These are phyloP conservation scores for Debaryomyces fabryi DNA, from an alignment of 1,139 yeast species.

Conservation along the genomic window DNA sequence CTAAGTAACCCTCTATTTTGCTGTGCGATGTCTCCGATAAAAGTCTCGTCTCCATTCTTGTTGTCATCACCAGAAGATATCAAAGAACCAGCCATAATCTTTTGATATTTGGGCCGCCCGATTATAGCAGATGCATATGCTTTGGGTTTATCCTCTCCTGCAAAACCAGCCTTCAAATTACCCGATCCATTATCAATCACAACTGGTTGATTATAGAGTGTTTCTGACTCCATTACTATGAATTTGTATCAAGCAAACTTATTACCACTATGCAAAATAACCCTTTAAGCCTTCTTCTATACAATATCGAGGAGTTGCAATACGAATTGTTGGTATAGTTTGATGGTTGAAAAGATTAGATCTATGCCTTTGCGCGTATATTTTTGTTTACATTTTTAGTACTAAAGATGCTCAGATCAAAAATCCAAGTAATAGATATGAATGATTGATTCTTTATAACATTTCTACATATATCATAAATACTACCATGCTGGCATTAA, in stretches of 20 bases:
- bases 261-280: not conserved
- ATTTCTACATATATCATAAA: not conserved
- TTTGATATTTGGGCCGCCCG: constrained; percentile 82
- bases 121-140: constrained; percentile 54
- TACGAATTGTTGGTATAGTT: not conserved
- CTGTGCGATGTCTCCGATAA: constrained; percentile 77
- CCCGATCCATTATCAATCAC: constrained; percentile 96
- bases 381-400: constrained; percentile 6
- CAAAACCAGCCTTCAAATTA: constrained; percentile 84
- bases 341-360: not conserved
- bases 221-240: constrained; percentile 13
- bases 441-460: not conserved
- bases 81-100: constrained; percentile 82
- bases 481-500: constrained; percentile 30
- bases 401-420: not conserved
- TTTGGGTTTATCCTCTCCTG: constrained; percentile 86
- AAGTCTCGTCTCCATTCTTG: constrained; percentile 38
- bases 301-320: not conserved
- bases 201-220: constrained; percentile 75
- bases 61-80: constrained; percentile 31
- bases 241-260: not conserved
- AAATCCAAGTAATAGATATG: not conserved
- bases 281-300: not conserved
- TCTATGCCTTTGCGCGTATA: constrained; percentile 7
- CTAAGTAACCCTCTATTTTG: constrained; percentile 72